Base-by-base conservation (phyloP, 805 yeast genomes). In the Sugiyamaella mastotermitis region DNA sequence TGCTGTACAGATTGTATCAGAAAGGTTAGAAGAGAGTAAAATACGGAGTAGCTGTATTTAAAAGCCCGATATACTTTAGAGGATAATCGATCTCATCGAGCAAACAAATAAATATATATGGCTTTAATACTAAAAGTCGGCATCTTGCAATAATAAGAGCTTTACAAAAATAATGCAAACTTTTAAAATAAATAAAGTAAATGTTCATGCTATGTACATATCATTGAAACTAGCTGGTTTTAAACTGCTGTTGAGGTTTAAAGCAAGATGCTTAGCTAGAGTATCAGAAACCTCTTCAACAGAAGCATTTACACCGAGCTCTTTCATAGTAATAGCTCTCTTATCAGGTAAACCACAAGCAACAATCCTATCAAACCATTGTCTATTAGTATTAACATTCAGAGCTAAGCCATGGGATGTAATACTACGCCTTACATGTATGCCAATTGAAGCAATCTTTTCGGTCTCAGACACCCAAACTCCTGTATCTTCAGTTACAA, bases 401-500 rank as follows among this genome's bases (percentile, higher is more conserved):
- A 92, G 70, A 1, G 90, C 84, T 11, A 90, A 68, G 0, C 99
- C 98, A 62, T 88, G 95, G 1, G 92, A 78, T 0, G 97, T 85
- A 22, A 92, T 71, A 9, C 83, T 78, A 41, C 96, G 65, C 45
- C 86, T 80, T 5, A 90, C 79, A 52, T 86, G 87, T 36, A 90
- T 77, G 0, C 98, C 98, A 3, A 94, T 74, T 17, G 96, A 83
- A 1, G 95, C 88, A 22, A 92, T 80, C 57, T 92, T 88, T 38
- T 68, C 60, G 4, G 65, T 52, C 10, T 63, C 61, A 31, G 59
- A 56, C 25, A 80, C 66, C 97, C 97, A 90, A 2, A 90, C 95
- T 0, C 97, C 97, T 0, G 95, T 90, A 49, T 86, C 74, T 13
- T 69, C 74, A 0, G 84, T 82, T 13, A 71, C 65, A 43, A 60